phyloP scores from a whole-genome alignment of 202 grass and related monocot genomes.

The Panicum hallii region DNA sequence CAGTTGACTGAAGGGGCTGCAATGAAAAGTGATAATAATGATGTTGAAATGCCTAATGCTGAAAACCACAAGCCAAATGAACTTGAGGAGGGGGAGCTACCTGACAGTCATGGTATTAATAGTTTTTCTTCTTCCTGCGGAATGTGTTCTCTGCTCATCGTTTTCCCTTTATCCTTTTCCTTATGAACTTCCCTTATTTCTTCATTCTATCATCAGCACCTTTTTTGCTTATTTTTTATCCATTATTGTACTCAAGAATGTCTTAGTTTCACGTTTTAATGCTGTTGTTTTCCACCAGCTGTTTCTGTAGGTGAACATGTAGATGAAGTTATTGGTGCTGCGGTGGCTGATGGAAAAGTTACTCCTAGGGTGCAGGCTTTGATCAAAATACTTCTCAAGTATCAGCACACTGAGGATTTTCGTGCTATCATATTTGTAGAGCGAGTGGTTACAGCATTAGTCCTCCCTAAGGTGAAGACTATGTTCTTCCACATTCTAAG shows the following conservation, averaged over 20 bases:
- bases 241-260: constrained; percentile 12
- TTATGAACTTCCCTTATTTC: background rate
- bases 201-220: constrained; percentile 13
- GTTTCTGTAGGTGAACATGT: constrained; percentile 99
- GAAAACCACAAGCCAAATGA: constrained; percentile 62
- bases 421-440: constrained; percentile 99
- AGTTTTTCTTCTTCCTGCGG: constrained; percentile 43
- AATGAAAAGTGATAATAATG: constrained; percentile 46
- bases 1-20: constrained; percentile 91
- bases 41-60: constrained; percentile 57
- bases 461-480: constrained; percentile 89
- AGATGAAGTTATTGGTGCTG: constrained; percentile 92
- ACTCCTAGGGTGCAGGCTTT: constrained; percentile 94
- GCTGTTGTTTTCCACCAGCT: constrained; percentile 54
- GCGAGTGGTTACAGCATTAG: constrained; percentile 95
- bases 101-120: constrained; percentile 85
- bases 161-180: background rate
- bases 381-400: constrained; percentile 98
- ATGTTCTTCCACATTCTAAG: constrained; percentile 16
- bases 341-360: constrained; percentile 95
- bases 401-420: constrained; percentile 96
- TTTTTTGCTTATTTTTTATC: constrained; percentile 30
- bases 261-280: constrained; percentile 41
- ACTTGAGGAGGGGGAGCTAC: constrained; percentile 96
- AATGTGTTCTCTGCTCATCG: background rate